phyloP scores from a whole-genome alignment of 192 early-diverging fungal genomes.

The Podila verticillata region DNA sequence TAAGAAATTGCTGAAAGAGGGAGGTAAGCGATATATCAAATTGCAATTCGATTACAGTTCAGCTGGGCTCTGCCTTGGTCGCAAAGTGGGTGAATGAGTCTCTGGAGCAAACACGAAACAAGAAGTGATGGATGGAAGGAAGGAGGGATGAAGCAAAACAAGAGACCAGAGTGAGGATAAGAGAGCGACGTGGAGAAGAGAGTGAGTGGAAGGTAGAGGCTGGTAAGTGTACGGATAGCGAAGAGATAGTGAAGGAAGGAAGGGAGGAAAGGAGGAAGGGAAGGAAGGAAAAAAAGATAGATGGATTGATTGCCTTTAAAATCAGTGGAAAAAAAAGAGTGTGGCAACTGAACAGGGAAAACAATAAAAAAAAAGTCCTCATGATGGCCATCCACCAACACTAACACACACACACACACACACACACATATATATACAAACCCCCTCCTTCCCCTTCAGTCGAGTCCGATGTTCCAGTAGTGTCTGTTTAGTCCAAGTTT shows the following conservation, averaged over 20 bases:
- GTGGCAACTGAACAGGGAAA: background rate
- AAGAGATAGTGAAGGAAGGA: background rate
- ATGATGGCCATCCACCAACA: background rate
- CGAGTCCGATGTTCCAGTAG: too few relatives aligned
- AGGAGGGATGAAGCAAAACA: background rate
- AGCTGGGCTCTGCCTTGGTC: slow-evolving; percentile 19
- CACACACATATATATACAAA: background rate
- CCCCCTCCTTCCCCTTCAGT: too few relatives aligned
- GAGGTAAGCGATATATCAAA: too few relatives aligned
- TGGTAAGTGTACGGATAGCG: background rate
- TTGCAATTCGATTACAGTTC: slow-evolving; percentile 15
- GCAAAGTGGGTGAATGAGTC: too few relatives aligned
- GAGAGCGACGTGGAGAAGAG: background rate
- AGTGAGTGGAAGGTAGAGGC: background rate
- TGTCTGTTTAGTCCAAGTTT: too few relatives aligned
- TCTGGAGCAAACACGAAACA: too few relatives aligned
- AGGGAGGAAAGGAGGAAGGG: background rate
- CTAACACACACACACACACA: background rate
- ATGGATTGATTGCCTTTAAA: too few relatives aligned
- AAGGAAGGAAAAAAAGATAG: too few relatives aligned
- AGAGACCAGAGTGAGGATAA: background rate
- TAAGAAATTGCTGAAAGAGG: too few relatives aligned
- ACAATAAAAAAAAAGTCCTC: background rate
- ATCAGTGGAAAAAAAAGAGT: too few relatives aligned
- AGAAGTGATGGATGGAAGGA: too few relatives aligned